phyloP scores from a whole-genome alignment of 1,284 basidiomycete genomes.

The Cryptococcus jaspeensis region DNA sequence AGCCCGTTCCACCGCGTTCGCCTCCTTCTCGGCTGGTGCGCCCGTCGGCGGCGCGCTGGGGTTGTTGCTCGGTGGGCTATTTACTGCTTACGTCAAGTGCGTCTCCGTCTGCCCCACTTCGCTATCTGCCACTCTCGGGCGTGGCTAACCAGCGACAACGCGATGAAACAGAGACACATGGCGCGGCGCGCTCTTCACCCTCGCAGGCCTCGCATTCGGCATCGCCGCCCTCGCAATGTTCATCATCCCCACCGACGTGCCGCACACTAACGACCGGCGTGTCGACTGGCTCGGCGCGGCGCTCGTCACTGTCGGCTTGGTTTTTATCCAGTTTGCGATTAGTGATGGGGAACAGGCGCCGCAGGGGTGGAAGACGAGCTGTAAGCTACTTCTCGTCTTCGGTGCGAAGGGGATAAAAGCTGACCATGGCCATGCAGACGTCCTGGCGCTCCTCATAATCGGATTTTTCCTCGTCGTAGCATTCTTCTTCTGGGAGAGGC shows the following conservation, averaged over 20 bases:
- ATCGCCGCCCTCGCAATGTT: conserved; percentile 58
- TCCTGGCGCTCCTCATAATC: conserved; percentile 60
- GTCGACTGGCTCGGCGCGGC: conserved; percentile 81
- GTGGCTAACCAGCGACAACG: conserved; percentile 13
- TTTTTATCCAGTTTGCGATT: conserved; percentile 75
- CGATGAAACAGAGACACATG: conserved; percentile 56
- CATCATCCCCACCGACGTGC: conserved; percentile 58
- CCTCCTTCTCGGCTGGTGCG: conserved; percentile 70
- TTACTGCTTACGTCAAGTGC: conserved; percentile 62
- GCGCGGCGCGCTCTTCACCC: conserved; percentile 49
- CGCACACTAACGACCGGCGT: conserved; percentile 55
- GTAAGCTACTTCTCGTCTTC: conserved; percentile 57
- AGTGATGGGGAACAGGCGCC: conserved; percentile 70
- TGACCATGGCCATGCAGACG: conserved; percentile 30
- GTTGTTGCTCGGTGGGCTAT: conserved; percentile 64
- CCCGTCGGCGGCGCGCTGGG: conserved; percentile 74
- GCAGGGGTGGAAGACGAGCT: conserved; percentile 69
- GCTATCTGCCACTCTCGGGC: conserved; percentile 64
- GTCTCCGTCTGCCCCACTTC: conserved; percentile 51
- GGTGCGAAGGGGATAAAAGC: too few species aligned
- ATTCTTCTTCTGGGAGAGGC: conserved; percentile 61
- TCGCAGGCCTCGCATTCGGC: conserved; percentile 58
- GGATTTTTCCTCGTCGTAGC: conserved; percentile 60
- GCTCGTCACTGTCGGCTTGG: conserved; percentile 70
- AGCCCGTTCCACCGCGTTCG: conserved; percentile 65